These are phyloP conservation scores for Pterulicium gracile DNA, from an alignment of 1,284 basidiomycete species.

Conservation along the genomic window DNA sequence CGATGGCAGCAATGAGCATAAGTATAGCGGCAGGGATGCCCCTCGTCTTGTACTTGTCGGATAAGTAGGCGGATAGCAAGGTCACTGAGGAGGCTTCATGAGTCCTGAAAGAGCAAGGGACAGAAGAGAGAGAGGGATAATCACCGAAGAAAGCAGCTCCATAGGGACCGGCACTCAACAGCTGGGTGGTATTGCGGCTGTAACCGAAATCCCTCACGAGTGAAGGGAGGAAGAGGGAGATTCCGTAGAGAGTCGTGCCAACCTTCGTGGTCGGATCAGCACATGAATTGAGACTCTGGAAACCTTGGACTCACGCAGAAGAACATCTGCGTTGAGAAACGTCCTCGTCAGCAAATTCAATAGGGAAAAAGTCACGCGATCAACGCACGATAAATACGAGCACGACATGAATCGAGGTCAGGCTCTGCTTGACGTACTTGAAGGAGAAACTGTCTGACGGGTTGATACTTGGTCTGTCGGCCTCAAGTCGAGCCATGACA, in stretches of 20 bases:
- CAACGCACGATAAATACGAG: too few relatives aligned
- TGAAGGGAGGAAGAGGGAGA: constrained; percentile 31
- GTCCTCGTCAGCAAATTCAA: too few relatives aligned
- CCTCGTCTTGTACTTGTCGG: constrained; percentile 23
- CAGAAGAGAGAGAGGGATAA: neutral
- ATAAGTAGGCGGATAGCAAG: constrained; percentile 19
- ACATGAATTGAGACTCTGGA: too few relatives aligned
- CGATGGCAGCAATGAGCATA: constrained; percentile 16
- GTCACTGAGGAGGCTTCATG: constrained; percentile 17
- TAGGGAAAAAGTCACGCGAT: too few relatives aligned
- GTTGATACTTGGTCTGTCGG: constrained; percentile 19
- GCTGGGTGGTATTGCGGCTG: constrained; percentile 18
- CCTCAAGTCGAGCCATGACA: constrained; percentile 18
- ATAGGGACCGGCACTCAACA: constrained; percentile 24
- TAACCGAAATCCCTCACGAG: constrained; percentile 34
- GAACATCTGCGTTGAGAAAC: too few relatives aligned
- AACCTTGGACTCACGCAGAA: too few relatives aligned
- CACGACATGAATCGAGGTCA: constrained; percentile 22
- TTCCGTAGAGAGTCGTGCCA: constrained; percentile 30
- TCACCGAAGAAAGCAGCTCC: constrained; percentile 21
- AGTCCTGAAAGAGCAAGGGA: neutral
- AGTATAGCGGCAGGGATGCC: constrained; percentile 18
- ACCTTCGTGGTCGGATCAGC: too few relatives aligned
- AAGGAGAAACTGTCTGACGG: constrained; percentile 21
- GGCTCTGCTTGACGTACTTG: constrained; percentile 18